Evolutionary conservation across 306 rosid genomes (phyloP), one percentile per base, ranked within the genome.

Genomic region (Mimosa bimucronata): DNA sequence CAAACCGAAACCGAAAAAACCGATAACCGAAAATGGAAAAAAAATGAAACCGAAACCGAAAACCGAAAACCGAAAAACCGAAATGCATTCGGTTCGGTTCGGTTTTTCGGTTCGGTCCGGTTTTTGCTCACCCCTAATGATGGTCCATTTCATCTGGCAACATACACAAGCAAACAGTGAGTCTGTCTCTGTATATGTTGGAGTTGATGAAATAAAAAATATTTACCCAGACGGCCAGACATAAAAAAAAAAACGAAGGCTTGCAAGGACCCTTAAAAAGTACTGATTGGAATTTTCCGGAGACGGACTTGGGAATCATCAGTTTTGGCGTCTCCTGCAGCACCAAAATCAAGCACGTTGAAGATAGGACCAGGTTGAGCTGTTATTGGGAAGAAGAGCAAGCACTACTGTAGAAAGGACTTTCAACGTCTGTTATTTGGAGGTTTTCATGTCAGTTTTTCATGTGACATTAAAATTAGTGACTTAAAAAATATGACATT

Each of bases 191-290:
- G 25, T 2, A 19, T 6, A 1, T 65, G 25, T 0, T 12, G 71
- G 26, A 34, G 71, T 65, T 65, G 71, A 66, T 1, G 7, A 34
- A 18, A 34, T 31, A 7, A 16, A 16, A 65, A 34, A 11, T 2
- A 37, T n/a, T 37, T 83, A 90, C 91, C 84, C 79, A 0, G 8
- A 92, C 18, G 16, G 66, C 41, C n/a, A n/a, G n/a, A n/a, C n/a
- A n/a, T n/a, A n/a, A n/a, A n/a, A n/a, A n/a, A 50, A 92, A 2
- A 1, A 64, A 78, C 18, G 66, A 5, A 2, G 87, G 7, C 15
- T 66, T 88, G 85, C 97, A 92, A 71, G 92, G 91, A 44, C 97
- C 97, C 1, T 29, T 1, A 14, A 92, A 90, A 4, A 0, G 4
- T 41, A 86, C 7, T 21, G 90, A 85, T 13, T 84, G 88, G 57